Base-by-base conservation (phyloP, 2,329 filamentous ascomycete genomes). In the Monosporascus sp. region DNA sequence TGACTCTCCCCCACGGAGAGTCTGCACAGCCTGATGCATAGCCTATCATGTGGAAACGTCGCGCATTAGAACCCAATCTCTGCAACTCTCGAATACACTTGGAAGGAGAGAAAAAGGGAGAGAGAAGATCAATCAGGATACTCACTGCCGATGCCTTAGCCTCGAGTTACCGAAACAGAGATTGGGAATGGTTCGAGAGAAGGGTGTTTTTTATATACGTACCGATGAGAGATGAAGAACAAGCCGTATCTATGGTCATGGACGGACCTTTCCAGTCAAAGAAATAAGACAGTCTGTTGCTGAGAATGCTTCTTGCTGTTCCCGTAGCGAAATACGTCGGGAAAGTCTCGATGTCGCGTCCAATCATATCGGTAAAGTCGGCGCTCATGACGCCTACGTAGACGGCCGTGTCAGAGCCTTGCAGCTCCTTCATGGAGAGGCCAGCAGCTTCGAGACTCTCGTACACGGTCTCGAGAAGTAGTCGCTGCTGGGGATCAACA, bases 231-330 rank as follows among this genome's bases (percentile, higher is more conserved):
- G 61, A 64, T 7, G 61, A 64, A 8, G 68, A 70, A 50, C 70
- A 72, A 11, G 65, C 70, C 7, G 67, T 70, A 43, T 72, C 65
- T n/a, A 72, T 58, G 7, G 67, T 68, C 50, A 70, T 59, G 27
- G 63, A 51, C 67, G 68, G 50, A 5, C 22, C 22, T 3, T 24
- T 3, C 22, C 22, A 24, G 22, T 24, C 24, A 24, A 24, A 24
- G 6, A 65, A 53, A 41, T 56, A 54, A 9, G 54, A 56, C 15
- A 52, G 35, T 22, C 50, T 44, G 27, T 46, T 52, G 7, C 45
- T 66, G 60, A 20, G 57, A 53, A 20, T 54, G 39, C 35, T 57
- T 58, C 20, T 47, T 52, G n/a, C 65, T 60, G 38, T 53, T 4
- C 39, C 47, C n/a, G 49, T 51, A 27, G 48, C 51, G 37, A 41